A percentile compares a stretch with the other conserved stretches of the same genome.
phyloP scores from a whole-genome alignment of 345 rosid species.

The Moricandia moricandioides region DNA sequence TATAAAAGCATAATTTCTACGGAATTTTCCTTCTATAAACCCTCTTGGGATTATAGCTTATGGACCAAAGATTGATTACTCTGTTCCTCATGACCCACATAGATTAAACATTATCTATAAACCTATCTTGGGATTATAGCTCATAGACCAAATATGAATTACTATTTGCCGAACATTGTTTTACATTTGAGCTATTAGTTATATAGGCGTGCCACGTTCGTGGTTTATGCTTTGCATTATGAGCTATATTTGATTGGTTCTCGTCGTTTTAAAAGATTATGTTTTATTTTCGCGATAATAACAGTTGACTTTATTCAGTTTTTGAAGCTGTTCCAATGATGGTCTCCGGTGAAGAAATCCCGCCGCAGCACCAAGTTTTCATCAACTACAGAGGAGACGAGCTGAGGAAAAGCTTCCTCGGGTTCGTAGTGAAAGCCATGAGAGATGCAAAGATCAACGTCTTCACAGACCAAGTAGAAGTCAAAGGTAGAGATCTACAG shows the following conservation, averaged over 20 bases:
- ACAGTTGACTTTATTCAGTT: too few relatives aligned
- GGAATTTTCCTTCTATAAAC: constrained; percentile 66
- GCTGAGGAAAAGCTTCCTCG: not conserved
- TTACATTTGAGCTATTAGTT: too few relatives aligned
- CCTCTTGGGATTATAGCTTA: constrained; percentile 56
- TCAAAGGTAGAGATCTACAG: constrained; percentile 11
- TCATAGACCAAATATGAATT: too few relatives aligned
- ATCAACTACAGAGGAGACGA: not conserved
- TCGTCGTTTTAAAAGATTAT: too few relatives aligned
- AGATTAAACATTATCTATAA: too few relatives aligned
- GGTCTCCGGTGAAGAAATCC: not conserved
- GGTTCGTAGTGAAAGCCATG: constrained; percentile 9
- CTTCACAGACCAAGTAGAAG: constrained; percentile 9
- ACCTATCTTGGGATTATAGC: too few relatives aligned
- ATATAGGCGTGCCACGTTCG: too few relatives aligned
- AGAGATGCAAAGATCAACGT: constrained; percentile 12
- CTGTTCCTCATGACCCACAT: constrained; percentile 54
- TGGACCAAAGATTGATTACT: constrained; percentile 58
- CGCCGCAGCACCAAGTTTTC: not conserved
- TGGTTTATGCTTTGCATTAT: too few relatives aligned
- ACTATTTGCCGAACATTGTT: too few relatives aligned
- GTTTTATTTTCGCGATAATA: not conserved
- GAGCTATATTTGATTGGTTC: too few relatives aligned
- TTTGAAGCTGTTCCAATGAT: not conserved
- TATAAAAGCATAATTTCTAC: constrained; percentile 61